phyloP scores from a whole-genome alignment of 179 eudicot genomes.

The Silene coronaria region DNA sequence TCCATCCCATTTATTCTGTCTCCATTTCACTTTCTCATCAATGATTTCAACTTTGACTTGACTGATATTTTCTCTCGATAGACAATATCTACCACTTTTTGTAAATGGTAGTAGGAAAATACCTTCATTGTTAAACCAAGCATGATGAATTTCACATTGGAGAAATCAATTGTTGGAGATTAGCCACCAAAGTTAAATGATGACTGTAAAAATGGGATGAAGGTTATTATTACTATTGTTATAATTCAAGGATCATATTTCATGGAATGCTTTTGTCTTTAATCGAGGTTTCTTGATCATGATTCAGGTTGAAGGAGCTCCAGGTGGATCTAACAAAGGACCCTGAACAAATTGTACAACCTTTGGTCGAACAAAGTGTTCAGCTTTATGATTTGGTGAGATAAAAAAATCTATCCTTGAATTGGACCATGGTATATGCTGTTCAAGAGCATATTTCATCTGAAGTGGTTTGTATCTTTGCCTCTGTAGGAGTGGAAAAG shows the following conservation, averaged over 20 bases:
- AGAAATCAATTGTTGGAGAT: too few relatives aligned
- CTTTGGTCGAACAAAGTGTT: slow-evolving; percentile 38
- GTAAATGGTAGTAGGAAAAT: background rate
- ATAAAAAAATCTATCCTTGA: background rate
- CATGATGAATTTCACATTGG: background rate
- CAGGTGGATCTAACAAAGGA: slow-evolving; percentile 30
- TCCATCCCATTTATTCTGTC: background rate
- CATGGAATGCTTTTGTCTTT: background rate
- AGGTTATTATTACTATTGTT: background rate
- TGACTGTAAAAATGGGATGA: background rate
- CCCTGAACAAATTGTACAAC: slow-evolving; percentile 31
- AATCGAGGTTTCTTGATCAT: slow-evolving; percentile 17
- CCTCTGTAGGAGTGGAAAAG: slow-evolving; percentile 68
- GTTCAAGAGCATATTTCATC: background rate
- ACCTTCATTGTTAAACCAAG: background rate
- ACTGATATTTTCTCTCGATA: background rate
- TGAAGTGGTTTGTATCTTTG: slow-evolving; percentile 13
- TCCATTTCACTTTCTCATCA: background rate
- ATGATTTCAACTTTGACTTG: background rate
- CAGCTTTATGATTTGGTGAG: slow-evolving; percentile 77
- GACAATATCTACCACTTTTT: background rate
- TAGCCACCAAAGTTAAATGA: background rate
- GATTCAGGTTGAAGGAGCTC: slow-evolving; percentile 49
- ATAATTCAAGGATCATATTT: background rate
- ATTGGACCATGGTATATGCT: background rate